Evolutionary conservation across 495 filamentous ascomycete species (phyloP), one percentile per base, ranked within the genome.

Genomic region (Talaromyces proteolyticus): DNA sequence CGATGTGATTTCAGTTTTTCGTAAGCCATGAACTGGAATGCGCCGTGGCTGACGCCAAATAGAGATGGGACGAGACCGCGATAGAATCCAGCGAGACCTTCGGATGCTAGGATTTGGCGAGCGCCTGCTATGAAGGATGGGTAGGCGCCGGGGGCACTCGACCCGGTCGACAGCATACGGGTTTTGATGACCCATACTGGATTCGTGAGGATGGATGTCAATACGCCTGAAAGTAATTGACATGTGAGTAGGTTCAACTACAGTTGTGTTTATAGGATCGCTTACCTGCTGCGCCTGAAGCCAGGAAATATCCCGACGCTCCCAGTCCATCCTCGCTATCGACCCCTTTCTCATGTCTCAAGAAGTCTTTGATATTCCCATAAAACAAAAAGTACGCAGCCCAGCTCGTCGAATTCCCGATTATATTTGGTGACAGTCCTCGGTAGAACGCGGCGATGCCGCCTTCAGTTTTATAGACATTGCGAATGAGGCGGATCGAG

Each of bases 111-210:
- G 8, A 96, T 79, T 43, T 79, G 77, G 23, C 54, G 66, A 22
- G 80, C 75, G 43, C 93, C 93, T 46, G 82, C 70, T 44, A 69
- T 69, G 64, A 95, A 84, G 52, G 78, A 83, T n/a, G 78, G 69
- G 68, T 97, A 99, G 4, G 91, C 91, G 46, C 89, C 89, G 1
- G 82, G 85, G 20, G 79, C 74, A 37, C 72, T 66, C 42, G 78
- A 77, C 56, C 91, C 84, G 3, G 85, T 89, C 24, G 90, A 87
- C 11, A 99, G 73, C 92, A 99, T 97, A 44, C 93, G 88, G 3
- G 93, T 99, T 66, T 97, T 97, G 62, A 99, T 80, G 5, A 99
- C 93, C 93, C 93, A 99, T 60, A 99, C 86, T 4, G 93, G 93
- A 62, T 99, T 99, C 43, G 94, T 97, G 53, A 87, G 70, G 21